These are phyloP conservation scores for Vaccinium myrtillus DNA, from an alignment of 148 eudicot genomes.

Conservation along the genomic window DNA sequence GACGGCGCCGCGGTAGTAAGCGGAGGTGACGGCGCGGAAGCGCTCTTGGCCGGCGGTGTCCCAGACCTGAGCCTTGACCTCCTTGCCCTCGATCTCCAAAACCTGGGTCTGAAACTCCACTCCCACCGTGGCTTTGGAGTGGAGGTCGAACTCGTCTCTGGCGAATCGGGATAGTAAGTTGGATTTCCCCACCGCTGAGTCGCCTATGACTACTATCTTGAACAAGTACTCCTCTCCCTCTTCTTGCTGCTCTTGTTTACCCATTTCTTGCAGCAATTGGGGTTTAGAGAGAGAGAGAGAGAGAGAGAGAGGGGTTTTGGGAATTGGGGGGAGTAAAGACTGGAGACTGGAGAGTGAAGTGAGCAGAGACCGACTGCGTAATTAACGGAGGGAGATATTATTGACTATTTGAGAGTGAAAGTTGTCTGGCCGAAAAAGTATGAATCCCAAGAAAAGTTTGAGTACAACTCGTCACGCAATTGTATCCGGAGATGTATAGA, in stretches of 20 bases:
- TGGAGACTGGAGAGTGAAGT: constrained; percentile 17
- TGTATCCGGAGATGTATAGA: too few species aligned
- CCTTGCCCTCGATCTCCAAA: constrained; percentile 68
- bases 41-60: constrained; percentile 90
- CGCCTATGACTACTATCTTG: constrained; percentile 84
- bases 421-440: too few species aligned
- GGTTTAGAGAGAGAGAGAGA: constrained; percentile 5
- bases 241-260: constrained; percentile 33
- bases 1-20: constrained; percentile 82
- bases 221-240: constrained; percentile 74
- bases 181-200: constrained; percentile 83
- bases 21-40: constrained; percentile 79
- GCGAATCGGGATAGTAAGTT: constrained; percentile 72
- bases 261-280: background rate
- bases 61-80: constrained; percentile 86
- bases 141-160: constrained; percentile 62
- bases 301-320: constrained; percentile 9
- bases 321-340: background rate
- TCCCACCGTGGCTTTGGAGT: constrained; percentile 83
- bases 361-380: constrained; percentile 24
- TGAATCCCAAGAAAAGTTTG: too few species aligned
- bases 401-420: background rate
- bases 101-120: constrained; percentile 83
- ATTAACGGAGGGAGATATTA: constrained; percentile 12
- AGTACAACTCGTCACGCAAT: too few species aligned